Conservation (phyloP, 169 alveolate genomes). For the Eimeria maxima region DNA sequence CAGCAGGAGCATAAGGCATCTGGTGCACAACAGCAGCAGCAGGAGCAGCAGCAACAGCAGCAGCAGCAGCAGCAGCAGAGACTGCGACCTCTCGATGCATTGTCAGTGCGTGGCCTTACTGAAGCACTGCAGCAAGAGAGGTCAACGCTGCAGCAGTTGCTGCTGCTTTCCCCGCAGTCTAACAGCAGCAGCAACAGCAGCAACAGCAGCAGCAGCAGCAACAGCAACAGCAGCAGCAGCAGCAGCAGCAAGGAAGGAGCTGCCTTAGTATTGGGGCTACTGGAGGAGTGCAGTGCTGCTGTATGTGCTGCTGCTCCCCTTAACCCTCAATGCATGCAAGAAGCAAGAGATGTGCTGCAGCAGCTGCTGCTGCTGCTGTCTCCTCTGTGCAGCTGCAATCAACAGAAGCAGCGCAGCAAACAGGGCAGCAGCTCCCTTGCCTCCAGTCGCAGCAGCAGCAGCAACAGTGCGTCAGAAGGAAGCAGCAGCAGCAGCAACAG, state of each 20-base stretch:
- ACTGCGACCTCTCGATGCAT: background rate
- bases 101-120: background rate
- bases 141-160: background rate
- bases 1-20: background rate
- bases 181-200: background rate
- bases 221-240: background rate
- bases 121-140: slow-evolving; percentile 13
- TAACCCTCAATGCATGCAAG: slow-evolving; percentile 3
- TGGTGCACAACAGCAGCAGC: background rate
- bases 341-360: background rate
- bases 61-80: slow-evolving; percentile 46
- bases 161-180: background rate
- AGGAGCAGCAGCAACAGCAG: background rate
- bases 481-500: slow-evolving; percentile 14
- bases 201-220: slow-evolving; percentile 43
- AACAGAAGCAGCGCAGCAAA: slow-evolving; percentile 40
- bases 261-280: background rate
- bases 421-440: background rate
- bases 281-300: slow-evolving; percentile 41
- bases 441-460: slow-evolving; percentile 51
- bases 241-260: slow-evolving; percentile 29
- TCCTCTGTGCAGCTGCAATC: slow-evolving; percentile 54
- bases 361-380: slow-evolving; percentile 66
- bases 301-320: slow-evolving; percentile 18
- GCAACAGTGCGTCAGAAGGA: background rate